Base-by-base conservation (phyloP, 495 filamentous ascomycete species). In the Venustampulla echinocandica region DNA sequence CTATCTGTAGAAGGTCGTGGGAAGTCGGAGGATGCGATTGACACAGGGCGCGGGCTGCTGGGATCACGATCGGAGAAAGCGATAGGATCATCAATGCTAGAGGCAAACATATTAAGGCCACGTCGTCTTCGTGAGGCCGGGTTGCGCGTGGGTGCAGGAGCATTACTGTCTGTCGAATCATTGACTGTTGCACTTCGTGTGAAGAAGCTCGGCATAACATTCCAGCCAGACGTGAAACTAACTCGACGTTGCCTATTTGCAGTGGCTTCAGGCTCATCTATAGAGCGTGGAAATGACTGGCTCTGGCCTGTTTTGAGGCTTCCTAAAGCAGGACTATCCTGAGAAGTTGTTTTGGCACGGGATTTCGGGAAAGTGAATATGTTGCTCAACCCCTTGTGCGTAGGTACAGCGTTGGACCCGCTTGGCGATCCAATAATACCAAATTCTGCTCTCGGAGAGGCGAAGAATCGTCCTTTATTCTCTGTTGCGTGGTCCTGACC, bases 1-100 rank as follows among this genome's bases (percentile, higher is more conserved):
- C 81, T 85, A 36, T 92, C 87, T 7, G 81, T 87, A 2, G 87
- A 90, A 0, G 87, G 87, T 46, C 85, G 75, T 1, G 85, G 83
- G 36, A 90, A 70, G 42, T 92, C 87, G 41, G 81, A 80, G 0
- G 86, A 90, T 6, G 85, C 81, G 21, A 84, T 85, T 11, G 87
- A 90, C 1, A 81, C 75, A 19, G 87, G 86, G 20, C 87, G 70
- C 2, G 85, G 83, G 27, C 84, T 87, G 41, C 82, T 69, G 11
- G 81, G 74, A 38, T 81, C 77, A 14, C 81, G 69, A 18, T 77
- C 71, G 21, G 79, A 73, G 13, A 74, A 63, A 19, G 75, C 65
- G 7, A 68, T 63, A 4, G 76, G 68, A 45, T 81, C 78, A 32
- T 81, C 79, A 44, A 75, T 68, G 21, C 69, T 71, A 14, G 76